phyloP scores from a whole-genome alignment of 768 basidiomycete species.

The Naganishia onofrii region DNA sequence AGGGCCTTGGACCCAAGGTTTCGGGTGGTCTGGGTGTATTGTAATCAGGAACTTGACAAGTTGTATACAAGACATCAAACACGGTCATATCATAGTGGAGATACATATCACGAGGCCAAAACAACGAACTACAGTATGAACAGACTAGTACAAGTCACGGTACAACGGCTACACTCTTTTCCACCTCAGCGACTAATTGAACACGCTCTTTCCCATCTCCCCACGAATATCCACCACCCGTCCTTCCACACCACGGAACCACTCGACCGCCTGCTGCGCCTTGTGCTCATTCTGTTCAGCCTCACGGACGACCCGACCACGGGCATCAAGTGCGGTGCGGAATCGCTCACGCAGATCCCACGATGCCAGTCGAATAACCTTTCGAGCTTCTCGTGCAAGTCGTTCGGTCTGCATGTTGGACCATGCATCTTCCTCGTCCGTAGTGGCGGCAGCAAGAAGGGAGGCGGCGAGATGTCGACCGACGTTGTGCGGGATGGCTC shows the following conservation, averaged over 20 bases:
- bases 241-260: slow-evolving; percentile 64
- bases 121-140: neutral
- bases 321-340: slow-evolving; percentile 73
- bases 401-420: slow-evolving; percentile 63
- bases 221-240: slow-evolving; percentile 51
- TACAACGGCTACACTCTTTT: slow-evolving; percentile 4
- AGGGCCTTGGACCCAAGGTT: slow-evolving; percentile 27
- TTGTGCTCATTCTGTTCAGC: slow-evolving; percentile 73
- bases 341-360: slow-evolving; percentile 88
- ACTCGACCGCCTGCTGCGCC: slow-evolving; percentile 68
- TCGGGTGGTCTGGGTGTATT: slow-evolving; percentile 22
- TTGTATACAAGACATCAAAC: neutral
- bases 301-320: slow-evolving; percentile 68
- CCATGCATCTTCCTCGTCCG: slow-evolving; percentile 49
- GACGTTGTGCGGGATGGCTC: slow-evolving; percentile 80
- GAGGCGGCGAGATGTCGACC: slow-evolving; percentile 75
- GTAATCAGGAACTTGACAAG: neutral
- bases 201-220: slow-evolving; percentile 38
- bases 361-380: slow-evolving; percentile 82
- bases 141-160: neutral
- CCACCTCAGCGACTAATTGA: slow-evolving; percentile 1
- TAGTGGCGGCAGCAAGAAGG: slow-evolving; percentile 50
- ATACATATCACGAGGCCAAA: neutral
- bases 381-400: slow-evolving; percentile 79
- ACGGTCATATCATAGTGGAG: neutral